These are phyloP conservation scores for Cryphonectria radicalis DNA, from an alignment of 2,329 filamentous ascomycete species.

Conservation along the genomic window DNA sequence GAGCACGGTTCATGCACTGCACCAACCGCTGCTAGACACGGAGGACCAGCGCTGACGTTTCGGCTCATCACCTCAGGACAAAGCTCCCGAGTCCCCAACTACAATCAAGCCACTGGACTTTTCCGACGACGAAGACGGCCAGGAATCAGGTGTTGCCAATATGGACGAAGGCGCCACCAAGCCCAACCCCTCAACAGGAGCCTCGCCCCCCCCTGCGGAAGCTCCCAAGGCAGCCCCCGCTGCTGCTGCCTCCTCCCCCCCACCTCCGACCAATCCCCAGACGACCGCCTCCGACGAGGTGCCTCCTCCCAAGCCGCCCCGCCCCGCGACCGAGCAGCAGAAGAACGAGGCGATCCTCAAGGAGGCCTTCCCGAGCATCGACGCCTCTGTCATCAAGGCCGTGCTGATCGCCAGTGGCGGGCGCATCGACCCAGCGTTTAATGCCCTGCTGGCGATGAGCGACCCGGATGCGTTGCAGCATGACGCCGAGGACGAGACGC, in stretches of 20 bases:
- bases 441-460: slow-evolving; percentile 86
- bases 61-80: slow-evolving; percentile 20
- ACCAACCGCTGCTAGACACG: slow-evolving; percentile 13
- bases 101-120: slow-evolving; percentile 68
- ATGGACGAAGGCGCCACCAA: slow-evolving; percentile 41
- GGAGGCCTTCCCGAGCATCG: slow-evolving; percentile 90
- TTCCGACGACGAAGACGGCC: slow-evolving; percentile 72
- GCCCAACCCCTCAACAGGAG: slow-evolving; percentile 28
- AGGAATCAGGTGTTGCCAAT: slow-evolving; percentile 57
- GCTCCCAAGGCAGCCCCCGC: slow-evolving; percentile 32
- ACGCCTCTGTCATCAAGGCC: slow-evolving; percentile 80
- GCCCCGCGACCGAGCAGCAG: slow-evolving; percentile 79
- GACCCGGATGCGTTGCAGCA: slow-evolving; percentile 70
- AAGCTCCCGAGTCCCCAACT: slow-evolving; percentile 64
- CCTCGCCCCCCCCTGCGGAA: slow-evolving; percentile 34
- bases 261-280: slow-evolving; percentile 26
- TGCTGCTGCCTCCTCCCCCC: background rate
- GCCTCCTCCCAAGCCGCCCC: slow-evolving; percentile 80
- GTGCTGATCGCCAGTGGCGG: slow-evolving; percentile 85
- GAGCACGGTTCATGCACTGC: slow-evolving; percentile 29
- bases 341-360: slow-evolving; percentile 87
- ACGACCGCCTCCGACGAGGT: slow-evolving; percentile 42
- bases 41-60: slow-evolving; percentile 17
- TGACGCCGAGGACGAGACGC: slow-evolving; percentile 65
- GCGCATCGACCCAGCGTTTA: slow-evolving; percentile 90